Percentiles rank a stretch among this genome's conserved stretches.
These are phyloP conservation scores for Wickerhamomyces chaumierensis DNA, from an alignment of 805 yeast genomes.

Conservation along the genomic window DNA sequence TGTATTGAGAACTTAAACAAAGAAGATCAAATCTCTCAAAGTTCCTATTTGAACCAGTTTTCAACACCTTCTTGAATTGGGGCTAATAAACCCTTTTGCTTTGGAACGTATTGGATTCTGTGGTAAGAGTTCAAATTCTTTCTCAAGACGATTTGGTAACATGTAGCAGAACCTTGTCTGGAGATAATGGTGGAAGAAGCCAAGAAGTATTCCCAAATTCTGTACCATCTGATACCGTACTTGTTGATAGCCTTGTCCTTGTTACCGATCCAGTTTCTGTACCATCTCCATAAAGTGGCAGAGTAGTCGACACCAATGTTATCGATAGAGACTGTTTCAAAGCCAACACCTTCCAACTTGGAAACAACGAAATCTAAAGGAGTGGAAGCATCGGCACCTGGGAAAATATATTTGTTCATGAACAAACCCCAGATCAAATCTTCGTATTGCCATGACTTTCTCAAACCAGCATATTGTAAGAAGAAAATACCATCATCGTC, in stretches of 20 bases:
- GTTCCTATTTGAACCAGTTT: constrained; percentile 40
- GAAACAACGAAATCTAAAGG: constrained; percentile 78
- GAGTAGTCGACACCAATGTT: constrained; percentile 91
- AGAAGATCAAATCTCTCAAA: too few species aligned
- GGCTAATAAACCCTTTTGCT: constrained; percentile 60
- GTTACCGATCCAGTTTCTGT: constrained; percentile 86
- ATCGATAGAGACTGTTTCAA: constrained; percentile 74
- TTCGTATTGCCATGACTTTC: constrained; percentile 92
- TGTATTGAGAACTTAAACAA: not conserved
- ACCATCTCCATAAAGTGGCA: constrained; percentile 89
- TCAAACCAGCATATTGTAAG: constrained; percentile 81
- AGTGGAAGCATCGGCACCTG: constrained; percentile 95
- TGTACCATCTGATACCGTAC: constrained; percentile 83
- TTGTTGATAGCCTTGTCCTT: constrained; percentile 63
- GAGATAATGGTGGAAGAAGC: constrained; percentile 75
- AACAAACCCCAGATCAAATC: constrained; percentile 90
- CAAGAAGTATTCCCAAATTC: constrained; percentile 88
- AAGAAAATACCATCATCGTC: constrained; percentile 87
- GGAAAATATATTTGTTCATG: constrained; percentile 94
- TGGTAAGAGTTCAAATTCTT: constrained; percentile 80
- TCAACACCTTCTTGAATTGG: constrained; percentile 40
- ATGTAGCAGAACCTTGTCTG: constrained; percentile 89
- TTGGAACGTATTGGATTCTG: constrained; percentile 70
- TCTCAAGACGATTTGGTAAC: constrained; percentile 84
- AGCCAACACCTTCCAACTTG: constrained; percentile 71